phyloP scores from a whole-genome alignment of 2,329 filamentous ascomycete genomes.

The Phyllosticta capitalensis region DNA sequence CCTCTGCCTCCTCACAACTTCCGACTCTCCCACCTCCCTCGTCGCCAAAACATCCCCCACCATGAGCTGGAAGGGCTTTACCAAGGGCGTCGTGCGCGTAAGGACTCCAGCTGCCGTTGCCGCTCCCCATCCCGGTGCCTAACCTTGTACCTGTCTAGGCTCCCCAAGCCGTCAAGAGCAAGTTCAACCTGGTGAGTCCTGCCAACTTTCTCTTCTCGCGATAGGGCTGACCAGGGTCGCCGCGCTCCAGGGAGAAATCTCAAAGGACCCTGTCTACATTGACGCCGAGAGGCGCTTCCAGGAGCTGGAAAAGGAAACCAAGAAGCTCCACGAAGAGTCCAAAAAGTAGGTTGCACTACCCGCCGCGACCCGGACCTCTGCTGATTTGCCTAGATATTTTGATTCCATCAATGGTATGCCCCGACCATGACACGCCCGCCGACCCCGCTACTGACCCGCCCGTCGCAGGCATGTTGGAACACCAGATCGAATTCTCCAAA shows the following conservation, averaged over 20 bases:
- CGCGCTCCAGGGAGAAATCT: conserved; percentile 61
- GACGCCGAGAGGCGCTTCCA: conserved; percentile 90
- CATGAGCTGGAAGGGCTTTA: conserved; percentile 97
- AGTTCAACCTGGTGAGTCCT: conserved; percentile 66
- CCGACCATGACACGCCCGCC: neutral
- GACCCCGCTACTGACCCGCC: neutral
- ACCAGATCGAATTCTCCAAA: conserved; percentile 97
- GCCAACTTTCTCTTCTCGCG: neutral
- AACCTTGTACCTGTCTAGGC: conserved; percentile 42
- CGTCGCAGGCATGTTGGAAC: conserved; percentile 68
- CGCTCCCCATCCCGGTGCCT: conserved; percentile 7
- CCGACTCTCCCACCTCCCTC: neutral
- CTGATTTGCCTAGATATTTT: conserved; percentile 55
- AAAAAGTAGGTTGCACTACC: conserved; percentile 50
- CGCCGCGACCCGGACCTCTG: conserved; percentile 1
- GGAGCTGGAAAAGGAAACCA: conserved; percentile 91
- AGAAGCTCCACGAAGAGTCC: conserved; percentile 92
- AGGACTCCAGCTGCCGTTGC: conserved; percentile 21
- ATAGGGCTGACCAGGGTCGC: conserved; percentile 12
- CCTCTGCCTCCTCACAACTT: neutral
- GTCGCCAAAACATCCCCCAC: neutral
- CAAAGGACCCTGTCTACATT: conserved; percentile 88
- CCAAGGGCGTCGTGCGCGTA: conserved; percentile 81
- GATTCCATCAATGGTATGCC: conserved; percentile 78
- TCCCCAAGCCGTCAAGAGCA: conserved; percentile 82